Evolutionary conservation across 306 rosid genomes (phyloP), one percentile per base, ranked within the genome.

Genomic region (Trifolium subterraneum): DNA sequence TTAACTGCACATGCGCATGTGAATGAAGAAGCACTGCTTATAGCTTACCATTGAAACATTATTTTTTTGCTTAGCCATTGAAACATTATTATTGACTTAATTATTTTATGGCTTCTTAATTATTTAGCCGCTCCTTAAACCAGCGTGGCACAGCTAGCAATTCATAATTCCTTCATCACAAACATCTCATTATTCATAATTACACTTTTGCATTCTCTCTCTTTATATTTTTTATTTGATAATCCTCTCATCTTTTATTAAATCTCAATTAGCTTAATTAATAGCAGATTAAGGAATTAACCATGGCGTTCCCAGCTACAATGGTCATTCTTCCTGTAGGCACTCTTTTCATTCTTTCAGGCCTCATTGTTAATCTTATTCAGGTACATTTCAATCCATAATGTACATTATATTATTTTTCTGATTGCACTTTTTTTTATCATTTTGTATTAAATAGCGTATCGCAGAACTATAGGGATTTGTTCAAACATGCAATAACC

Each of bases 271-370:
- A 35, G 60, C 81, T 31, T 52, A 54, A 39, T 63, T 52, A 52
- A 41, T 63, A 50, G 64, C 48, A 18, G 80, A 41, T 8, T 19
- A 19, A 25, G 23, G 56, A 73, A 78, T 42, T 42, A 44, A 67
- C 47, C 70, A 93, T 91, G 98, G 88, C 87, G 38, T 80, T 91
- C 78, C 97, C 90, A 35, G 90, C 98, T 47, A 86, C 85, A 23
- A 45, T 89, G 16, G 82, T 85, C 41, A 76, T 93, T 58, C 79
- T 89, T 79, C 98, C 98, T 12, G 1, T 87, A 3, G 98, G 96
- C 68, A 59, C 82, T 39, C 78, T 93, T 55, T 88, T 93, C 91
- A 74, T 91, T 69, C 79, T 89, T 69, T 93, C 98, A 0, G 98
- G 98, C 77, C 80, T 89, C 78, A 68, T 87, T 75, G 86, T 93